A percentile compares a stretch with the other conserved stretches of the same genome.
Evolutionary conservation across 257 asterid genomes (phyloP).

Genomic region (Coffea eugenioides): DNA sequence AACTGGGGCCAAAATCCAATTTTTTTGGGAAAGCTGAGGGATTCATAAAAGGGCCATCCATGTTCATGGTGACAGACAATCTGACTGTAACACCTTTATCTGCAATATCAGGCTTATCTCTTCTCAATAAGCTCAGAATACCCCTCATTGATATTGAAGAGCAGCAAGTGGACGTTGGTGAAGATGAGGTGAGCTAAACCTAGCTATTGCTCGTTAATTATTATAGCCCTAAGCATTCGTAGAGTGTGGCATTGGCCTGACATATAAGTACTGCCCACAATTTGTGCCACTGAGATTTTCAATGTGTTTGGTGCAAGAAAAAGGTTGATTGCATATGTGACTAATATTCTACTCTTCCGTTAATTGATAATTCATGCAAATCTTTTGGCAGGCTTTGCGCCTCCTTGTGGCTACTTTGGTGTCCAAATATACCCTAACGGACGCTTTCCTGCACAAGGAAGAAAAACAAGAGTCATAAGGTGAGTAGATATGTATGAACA

Average conservation of each 20-base stretch:
- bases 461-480: not conserved
- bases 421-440: not conserved
- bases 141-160: not conserved
- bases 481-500: not conserved
- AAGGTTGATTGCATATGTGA: too few relatives aligned
- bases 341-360: too few relatives aligned
- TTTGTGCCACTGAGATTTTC: not conserved
- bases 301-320: too few relatives aligned
- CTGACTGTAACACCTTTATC: not conserved
- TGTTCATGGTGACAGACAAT: not conserved
- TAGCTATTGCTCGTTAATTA: not conserved
- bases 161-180: not conserved
- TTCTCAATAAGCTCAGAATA: not conserved
- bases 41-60: not conserved
- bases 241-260: not conserved
- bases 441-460: not conserved
- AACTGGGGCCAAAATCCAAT: not conserved
- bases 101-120: not conserved
- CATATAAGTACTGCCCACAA: not conserved
- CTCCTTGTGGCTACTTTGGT: not conserved
- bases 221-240: not conserved
- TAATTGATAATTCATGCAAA: not conserved
- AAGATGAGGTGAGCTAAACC: not conserved
- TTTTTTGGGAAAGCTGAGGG: not conserved
- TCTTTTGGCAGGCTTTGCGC: not conserved